Evolutionary conservation across 257 asterid species (phyloP).

Genomic region (Gentiana dahurica): DNA sequence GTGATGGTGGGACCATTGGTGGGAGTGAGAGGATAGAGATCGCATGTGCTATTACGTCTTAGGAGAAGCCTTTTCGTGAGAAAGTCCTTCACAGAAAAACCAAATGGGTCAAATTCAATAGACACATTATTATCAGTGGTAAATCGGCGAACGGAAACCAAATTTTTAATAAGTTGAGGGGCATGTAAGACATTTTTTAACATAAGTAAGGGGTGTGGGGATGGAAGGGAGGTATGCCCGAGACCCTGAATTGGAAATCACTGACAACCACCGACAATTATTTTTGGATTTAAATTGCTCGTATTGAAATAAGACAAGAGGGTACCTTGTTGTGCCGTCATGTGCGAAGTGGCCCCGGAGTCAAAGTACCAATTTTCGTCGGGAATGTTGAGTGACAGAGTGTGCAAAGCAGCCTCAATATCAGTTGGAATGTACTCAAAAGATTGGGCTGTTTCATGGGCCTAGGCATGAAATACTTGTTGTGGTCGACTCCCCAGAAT

Average conservation of each 20-base stretch:
- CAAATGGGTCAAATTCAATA: slow-evolving; percentile 3
- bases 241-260: neutral
- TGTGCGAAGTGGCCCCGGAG: no score
- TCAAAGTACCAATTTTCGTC: no score
- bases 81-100: slow-evolving; percentile 4
- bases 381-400: no score
- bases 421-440: no score
- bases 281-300: neutral
- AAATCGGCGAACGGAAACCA: neutral
- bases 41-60: neutral
- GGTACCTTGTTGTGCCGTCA: neutral
- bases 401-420: no score
- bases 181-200: neutral
- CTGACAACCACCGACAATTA: neutral
- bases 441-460: no score
- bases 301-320: slow-evolving; percentile 1
- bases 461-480: no score
- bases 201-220: neutral
- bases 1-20: no score
- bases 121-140: neutral
- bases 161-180: neutral
- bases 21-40: neutral
- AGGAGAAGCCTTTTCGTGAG: neutral
- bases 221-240: neutral
- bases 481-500: no score